Base-by-base conservation (phyloP, 1,139 yeast species). In the Groenewaldozyma sp. region DNA sequence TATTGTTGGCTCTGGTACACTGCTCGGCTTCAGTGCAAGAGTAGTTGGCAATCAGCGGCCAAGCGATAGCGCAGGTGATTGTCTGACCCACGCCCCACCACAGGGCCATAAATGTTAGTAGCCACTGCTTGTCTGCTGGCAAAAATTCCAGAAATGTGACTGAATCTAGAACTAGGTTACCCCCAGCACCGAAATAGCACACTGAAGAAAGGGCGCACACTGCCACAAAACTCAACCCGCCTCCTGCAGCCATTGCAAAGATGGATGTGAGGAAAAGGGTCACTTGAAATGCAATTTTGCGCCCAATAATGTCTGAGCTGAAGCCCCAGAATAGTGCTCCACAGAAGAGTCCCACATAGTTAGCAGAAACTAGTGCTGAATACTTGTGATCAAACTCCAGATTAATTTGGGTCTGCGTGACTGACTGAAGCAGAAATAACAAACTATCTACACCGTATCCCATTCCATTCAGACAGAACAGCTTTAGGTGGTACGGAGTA, bases 51-150 rank as follows among this genome's bases (percentile, higher is more conserved):
- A 76, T 59, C 40, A 74, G 70, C 0, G 76, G 78, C 76, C 78
- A 76, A 4, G 77, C 71, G 31, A 74, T 52, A n/a, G 73, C 61
- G 20, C 64, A 64, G 6, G 78, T 72, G 35, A 76, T 60, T 0
- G 78, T 70, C 56, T 75, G 80, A 31, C 82, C 82, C 38, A 76
- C 56, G 42, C 78, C 79, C 81, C 82, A 76, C 63, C 73, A 76
- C 22, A 65, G 60, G 5, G 82, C 80, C 63, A 76, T 65, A 28
- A 73, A 61, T 0, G 80, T 74, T 39, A 74, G 64, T 44, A 76
- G 56, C 67, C 70, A 74, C 50, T 74, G 77, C 48, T 68, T 61
- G 37, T 68, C 69, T 34, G 64, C 62, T 1, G 82, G 82, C 42
- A 76, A 58, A 47, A 67, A 74, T 52, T 77, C 82, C 41, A 77